Evolutionary conservation across 345 rosid genomes (phyloP).

Genomic region (Turnera subulata): DNA sequence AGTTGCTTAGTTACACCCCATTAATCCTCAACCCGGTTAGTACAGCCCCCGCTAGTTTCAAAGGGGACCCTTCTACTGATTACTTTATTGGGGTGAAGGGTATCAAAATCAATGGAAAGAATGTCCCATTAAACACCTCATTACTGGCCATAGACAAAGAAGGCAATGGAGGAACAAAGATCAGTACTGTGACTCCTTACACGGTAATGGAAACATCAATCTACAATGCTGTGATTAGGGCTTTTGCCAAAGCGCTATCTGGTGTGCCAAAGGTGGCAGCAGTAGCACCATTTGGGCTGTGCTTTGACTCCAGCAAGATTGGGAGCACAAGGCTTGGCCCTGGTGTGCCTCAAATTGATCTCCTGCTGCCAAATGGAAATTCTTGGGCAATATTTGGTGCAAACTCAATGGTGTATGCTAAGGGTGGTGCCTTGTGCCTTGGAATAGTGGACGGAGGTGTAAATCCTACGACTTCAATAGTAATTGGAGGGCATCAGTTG

Average conservation of each 20-base stretch:
- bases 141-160: constrained; percentile 10
- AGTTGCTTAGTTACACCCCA: constrained; percentile 14
- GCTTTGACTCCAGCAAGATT: constrained; percentile 2
- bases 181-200: constrained; percentile 21
- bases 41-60: neutral
- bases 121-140: no score
- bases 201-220: constrained; percentile 13
- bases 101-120: no score
- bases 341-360: no score
- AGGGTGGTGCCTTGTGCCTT: constrained; percentile 1
- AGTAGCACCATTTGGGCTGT: constrained; percentile 12
- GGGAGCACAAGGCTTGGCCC: constrained; percentile 2
- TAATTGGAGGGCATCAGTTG: constrained; percentile 23
- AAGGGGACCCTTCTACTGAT: constrained; percentile 22
- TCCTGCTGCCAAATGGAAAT: no score
- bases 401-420: no score
- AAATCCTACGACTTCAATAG: constrained; percentile 18
- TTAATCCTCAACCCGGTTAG: constrained; percentile 14
- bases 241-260: constrained; percentile 4
- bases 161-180: constrained; percentile 22
- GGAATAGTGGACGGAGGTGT: constrained; percentile 20
- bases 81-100: no score
- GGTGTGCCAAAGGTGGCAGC: constrained; percentile 7
- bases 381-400: no score
- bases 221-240: constrained; percentile 9